Base-by-base conservation (phyloP, 495 filamentous ascomycete species). In the Aspergillus sclerotioniger region DNA sequence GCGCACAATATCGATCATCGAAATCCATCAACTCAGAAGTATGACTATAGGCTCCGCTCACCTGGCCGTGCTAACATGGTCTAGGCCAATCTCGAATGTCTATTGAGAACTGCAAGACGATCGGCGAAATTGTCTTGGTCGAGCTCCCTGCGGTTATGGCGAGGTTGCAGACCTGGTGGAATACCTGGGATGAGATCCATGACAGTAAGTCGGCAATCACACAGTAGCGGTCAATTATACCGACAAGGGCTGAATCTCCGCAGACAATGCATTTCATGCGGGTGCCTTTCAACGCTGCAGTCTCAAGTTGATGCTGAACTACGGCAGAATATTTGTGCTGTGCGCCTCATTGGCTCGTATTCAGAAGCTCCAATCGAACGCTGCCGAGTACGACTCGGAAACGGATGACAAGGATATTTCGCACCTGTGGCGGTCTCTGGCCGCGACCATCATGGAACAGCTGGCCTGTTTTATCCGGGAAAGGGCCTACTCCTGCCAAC, bases 181-280 rank as follows among this genome's bases (percentile, higher is more conserved):
- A 66, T 1, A 69, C 65, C 17, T 77, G 74, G 74, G 74, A 77
- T 50, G 67, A 74, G n/a, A 71, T 76, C n/a, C 74, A 77, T 52
- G 65, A 68, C 12, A 72, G 74, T 76, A 54, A 60, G 74, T 33
- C 19, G 47, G 15, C 53, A 39, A 25, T 8, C 28, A 16, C 16
- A 7, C 9, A 4, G 8, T 37, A 19, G 1, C 35, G 35, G 0
- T 7, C 6, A 8, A 17, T 3, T 0, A 21, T 35, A 17, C 17
- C 37, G 17, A 44, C 49, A 47, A 47, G 43, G 16, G 6, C 6
- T 46, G 1, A 39, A 25, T 49, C 3, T 12, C 20, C 28, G 10
- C 56, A 75, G 72, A 74, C 46, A 75, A 75, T 53, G 72, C 69
- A 1, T 75, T 75, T 31, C 72, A 75, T 57, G 69, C 70, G 8